These are phyloP conservation scores for Hymenoscyphus fraxineus DNA, from an alignment of 2,329 filamentous ascomycete species.

Conservation along the genomic window DNA sequence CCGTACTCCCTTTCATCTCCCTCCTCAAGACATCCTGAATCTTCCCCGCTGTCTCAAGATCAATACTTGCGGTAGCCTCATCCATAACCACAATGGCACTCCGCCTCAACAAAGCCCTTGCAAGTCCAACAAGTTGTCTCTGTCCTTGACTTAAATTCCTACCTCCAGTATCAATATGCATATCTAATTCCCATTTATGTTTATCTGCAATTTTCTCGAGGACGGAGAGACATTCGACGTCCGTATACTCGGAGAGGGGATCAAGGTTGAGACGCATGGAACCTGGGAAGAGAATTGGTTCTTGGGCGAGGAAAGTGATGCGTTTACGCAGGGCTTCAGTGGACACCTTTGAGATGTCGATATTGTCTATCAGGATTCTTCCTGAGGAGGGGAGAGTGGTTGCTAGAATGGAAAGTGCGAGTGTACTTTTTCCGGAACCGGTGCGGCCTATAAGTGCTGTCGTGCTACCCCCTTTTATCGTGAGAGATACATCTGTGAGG, in stretches of 20 bases:
- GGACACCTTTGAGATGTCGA: constrained; percentile 57
- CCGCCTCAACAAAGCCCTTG: constrained; percentile 57
- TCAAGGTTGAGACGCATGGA: constrained; percentile 60
- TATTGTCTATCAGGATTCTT: constrained; percentile 54
- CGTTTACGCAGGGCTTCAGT: constrained; percentile 56
- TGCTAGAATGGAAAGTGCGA: constrained; percentile 58
- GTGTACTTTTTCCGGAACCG: constrained; percentile 77
- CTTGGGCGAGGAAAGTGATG: constrained; percentile 65
- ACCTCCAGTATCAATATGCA: constrained; percentile 56
- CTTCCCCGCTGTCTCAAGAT: constrained; percentile 54
- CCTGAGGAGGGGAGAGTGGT: constrained; percentile 52
- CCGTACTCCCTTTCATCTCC: constrained; percentile 55
- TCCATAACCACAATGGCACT: constrained; percentile 62
- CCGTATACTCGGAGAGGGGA: constrained; percentile 53
- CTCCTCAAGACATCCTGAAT: constrained; percentile 53
- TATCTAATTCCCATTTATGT: constrained; percentile 54
- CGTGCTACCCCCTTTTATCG: constrained; percentile 72
- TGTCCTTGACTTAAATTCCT: constrained; percentile 63
- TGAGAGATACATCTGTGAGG: constrained; percentile 63
- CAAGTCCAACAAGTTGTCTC: constrained; percentile 60
- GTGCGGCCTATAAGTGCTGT: constrained; percentile 79
- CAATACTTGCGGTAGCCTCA: constrained; percentile 63
- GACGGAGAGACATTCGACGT: constrained; percentile 50
- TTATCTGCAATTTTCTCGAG: constrained; percentile 51
- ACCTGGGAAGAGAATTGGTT: constrained; percentile 62